These are phyloP conservation scores for Yamadazyma triangularis DNA, from an alignment of 1,139 yeast species.

Conservation along the genomic window DNA sequence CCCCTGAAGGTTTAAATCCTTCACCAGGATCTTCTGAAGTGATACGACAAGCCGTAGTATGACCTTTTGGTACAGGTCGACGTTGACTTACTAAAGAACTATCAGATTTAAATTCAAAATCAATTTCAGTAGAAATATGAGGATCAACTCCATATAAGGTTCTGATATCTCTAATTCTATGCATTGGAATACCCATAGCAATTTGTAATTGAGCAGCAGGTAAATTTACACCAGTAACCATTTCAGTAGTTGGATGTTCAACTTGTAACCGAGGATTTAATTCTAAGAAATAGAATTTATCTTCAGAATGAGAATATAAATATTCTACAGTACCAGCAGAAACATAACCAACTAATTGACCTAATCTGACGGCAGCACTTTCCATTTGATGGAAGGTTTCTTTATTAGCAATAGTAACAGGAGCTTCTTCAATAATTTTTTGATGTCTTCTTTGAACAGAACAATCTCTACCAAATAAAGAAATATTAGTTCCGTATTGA, in stretches of 20 bases:
- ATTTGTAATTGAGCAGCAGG: conserved; percentile 98
- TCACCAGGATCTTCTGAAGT: conserved; percentile 99
- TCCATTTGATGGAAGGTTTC: conserved; percentile 91
- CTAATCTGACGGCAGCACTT: conserved; percentile 93
- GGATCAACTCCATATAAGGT: conserved; percentile 94
- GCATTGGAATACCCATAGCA: conserved; percentile 99
- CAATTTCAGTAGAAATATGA: conserved; percentile 83
- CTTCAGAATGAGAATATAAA: conserved; percentile 88
- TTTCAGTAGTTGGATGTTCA: conserved; percentile 99
- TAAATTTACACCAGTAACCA: conserved; percentile 96
- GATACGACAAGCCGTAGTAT: conserved; percentile 97
- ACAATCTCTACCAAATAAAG: conserved; percentile 93
- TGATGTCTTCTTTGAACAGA: conserved; percentile 98
- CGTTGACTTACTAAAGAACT: conserved; percentile 75
- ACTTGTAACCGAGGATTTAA: conserved; percentile 97
- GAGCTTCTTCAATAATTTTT: conserved; percentile 94
- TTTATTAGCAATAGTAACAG: conserved; percentile 86
- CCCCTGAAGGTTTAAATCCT: conserved; percentile 98
- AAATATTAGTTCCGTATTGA: conserved; percentile 92
- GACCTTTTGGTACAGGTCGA: conserved; percentile 94
- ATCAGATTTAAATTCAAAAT: conserved; percentile 79
- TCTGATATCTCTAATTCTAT: conserved; percentile 89
- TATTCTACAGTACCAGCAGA: conserved; percentile 99
- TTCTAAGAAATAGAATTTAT: conserved; percentile 92
- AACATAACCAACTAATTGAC: conserved; percentile 93